These are phyloP conservation scores for Plectosphaerella cucumerina DNA, from an alignment of 2,329 filamentous ascomycete genomes.

Conservation along the genomic window DNA sequence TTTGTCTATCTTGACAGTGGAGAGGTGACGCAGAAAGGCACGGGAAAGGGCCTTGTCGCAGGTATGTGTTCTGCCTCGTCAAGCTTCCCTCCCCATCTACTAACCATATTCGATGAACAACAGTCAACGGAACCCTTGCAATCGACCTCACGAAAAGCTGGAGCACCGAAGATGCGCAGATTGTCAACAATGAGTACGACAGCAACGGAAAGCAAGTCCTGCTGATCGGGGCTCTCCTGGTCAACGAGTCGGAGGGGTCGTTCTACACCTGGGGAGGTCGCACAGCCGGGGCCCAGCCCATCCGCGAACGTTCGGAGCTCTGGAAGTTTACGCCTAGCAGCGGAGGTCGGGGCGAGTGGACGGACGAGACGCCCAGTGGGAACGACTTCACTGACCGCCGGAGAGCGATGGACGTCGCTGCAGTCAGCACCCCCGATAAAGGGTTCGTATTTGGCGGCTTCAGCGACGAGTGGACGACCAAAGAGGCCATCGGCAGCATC, in stretches of 20 bases:
- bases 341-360: neutral
- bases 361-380: neutral
- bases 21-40: conserved; percentile 6
- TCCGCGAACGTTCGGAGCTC: neutral
- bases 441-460: neutral
- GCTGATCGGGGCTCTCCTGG: neutral
- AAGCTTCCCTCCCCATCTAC: neutral
- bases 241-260: neutral
- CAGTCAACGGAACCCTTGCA: neutral
- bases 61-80: neutral
- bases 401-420: neutral
- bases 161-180: neutral
- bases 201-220: neutral
- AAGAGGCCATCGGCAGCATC: neutral
- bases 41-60: conserved; percentile 1
- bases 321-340: neutral
- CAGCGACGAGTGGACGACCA: neutral
- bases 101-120: neutral
- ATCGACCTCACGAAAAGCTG: neutral
- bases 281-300: neutral
- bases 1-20: conserved; percentile 10
- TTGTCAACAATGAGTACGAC: neutral
- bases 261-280: neutral
- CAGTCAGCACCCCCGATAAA: neutral
- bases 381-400: neutral